A percentile compares a stretch with the other conserved stretches of the same genome.
Conservation (phyloP, 1,284 basidiomycete species). For the Retiboletus flavoniger region DNA sequence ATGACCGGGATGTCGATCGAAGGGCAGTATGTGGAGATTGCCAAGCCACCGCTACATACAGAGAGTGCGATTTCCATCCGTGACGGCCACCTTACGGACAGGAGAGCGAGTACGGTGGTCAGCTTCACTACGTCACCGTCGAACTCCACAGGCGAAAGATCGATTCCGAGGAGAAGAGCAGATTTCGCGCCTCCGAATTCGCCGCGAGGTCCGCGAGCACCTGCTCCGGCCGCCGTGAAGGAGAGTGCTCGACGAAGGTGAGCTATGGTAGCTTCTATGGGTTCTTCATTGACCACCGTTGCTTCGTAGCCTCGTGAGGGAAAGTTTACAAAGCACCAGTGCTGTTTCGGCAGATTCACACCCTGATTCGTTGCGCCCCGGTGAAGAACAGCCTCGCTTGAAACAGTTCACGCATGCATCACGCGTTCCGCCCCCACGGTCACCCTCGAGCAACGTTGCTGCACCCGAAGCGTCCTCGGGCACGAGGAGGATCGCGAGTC, state of each 20-base stretch:
- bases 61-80: constrained; percentile 40
- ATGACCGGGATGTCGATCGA: constrained; percentile 25
- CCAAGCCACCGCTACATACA: constrained; percentile 23
- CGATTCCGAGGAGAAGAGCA: constrained; percentile 62
- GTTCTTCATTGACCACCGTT: not conserved
- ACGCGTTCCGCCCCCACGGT: constrained; percentile 60
- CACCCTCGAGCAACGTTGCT: constrained; percentile 34
- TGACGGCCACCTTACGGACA: constrained; percentile 39
- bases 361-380: constrained; percentile 31
- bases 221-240: constrained; percentile 22
- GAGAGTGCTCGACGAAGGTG: constrained; percentile 28
- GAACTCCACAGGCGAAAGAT: constrained; percentile 57
- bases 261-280: not conserved
- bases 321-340: constrained; percentile 36
- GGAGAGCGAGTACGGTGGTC: constrained; percentile 43
- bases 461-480: constrained; percentile 27
- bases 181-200: constrained; percentile 60
- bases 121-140: constrained; percentile 57
- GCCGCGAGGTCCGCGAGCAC: constrained; percentile 31
- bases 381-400: constrained; percentile 52
- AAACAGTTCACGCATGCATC: constrained; percentile 71
- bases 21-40: constrained; percentile 34
- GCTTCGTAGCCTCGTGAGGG: constrained; percentile 25
- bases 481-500: constrained; percentile 55
- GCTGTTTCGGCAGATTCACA: constrained; percentile 38